These are phyloP conservation scores for Geoglossum cookeanum DNA, from an alignment of 2,329 filamentous ascomycete species.

Conservation along the genomic window DNA sequence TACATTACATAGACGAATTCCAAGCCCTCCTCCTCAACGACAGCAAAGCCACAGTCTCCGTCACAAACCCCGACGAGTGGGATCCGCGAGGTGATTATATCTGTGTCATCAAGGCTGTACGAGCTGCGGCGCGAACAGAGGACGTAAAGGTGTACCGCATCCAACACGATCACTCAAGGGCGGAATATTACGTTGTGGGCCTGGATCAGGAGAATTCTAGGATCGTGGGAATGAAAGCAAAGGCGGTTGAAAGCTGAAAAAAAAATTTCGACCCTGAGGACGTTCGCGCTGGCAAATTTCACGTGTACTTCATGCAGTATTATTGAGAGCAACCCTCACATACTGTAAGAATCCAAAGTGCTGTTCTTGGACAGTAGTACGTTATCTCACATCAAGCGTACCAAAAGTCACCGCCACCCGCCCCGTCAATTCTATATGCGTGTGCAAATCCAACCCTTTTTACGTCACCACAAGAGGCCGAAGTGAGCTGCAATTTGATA, in stretches of 20 bases:
- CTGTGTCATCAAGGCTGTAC: slow-evolving; percentile 48
- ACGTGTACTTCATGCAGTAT: no score
- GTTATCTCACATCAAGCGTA: no score
- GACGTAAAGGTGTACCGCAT: slow-evolving; percentile 62
- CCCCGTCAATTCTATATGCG: no score
- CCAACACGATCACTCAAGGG: slow-evolving; percentile 38
- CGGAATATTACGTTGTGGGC: slow-evolving; percentile 65
- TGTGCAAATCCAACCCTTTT: no score
- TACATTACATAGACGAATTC: slow-evolving; percentile 39
- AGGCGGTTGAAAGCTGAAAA: slow-evolving; percentile 50
- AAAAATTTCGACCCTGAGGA: neutral
- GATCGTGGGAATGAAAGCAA: slow-evolving; percentile 60
- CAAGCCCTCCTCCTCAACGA: slow-evolving; percentile 37
- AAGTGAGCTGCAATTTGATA: no score
- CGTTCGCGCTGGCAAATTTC: no score
- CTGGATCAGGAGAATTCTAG: slow-evolving; percentile 36
- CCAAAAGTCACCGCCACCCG: no score
- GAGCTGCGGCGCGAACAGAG: slow-evolving; percentile 37
- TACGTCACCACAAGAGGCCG: no score
- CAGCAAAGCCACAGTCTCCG: slow-evolving; percentile 39
- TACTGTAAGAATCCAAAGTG: no score
- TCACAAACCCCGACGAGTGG: slow-evolving; percentile 51
- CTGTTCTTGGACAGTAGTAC: no score
- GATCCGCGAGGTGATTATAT: slow-evolving; percentile 53
- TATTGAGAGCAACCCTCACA: no score